phyloP scores from a whole-genome alignment of 2,329 filamentous ascomycete genomes.

The Neofusicoccum parvum region DNA sequence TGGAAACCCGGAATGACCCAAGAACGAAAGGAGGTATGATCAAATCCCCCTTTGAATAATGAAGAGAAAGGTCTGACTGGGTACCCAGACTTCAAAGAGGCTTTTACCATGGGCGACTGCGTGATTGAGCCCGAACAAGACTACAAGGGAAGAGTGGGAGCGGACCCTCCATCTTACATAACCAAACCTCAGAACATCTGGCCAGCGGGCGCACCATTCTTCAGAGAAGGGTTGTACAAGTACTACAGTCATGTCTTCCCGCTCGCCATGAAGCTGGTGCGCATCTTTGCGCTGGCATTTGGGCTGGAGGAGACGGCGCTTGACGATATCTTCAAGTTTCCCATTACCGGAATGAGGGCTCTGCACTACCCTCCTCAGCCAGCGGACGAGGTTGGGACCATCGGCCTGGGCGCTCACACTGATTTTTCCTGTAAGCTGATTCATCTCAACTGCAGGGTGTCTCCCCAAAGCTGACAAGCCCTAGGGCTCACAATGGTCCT shows the following conservation, averaged over 20 bases:
- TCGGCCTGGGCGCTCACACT: conserved; percentile 26
- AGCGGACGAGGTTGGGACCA: conserved; percentile 16
- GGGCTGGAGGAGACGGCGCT: conserved; percentile 36
- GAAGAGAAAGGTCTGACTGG: neutral
- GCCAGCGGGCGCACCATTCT: conserved; percentile 36
- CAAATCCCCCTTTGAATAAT: neutral
- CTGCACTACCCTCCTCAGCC: conserved; percentile 26
- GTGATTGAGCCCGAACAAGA: conserved; percentile 42
- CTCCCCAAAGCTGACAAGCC: neutral
- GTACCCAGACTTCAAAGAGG: conserved; percentile 33
- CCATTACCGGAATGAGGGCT: conserved; percentile 35
- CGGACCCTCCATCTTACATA: neutral
- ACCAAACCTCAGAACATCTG: conserved; percentile 34
- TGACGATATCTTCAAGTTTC: conserved; percentile 35
- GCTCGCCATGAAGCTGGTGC: conserved; percentile 37
- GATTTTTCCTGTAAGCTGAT: conserved; percentile 23
- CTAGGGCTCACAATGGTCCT: conserved; percentile 24
- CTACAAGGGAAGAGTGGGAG: conserved; percentile 21
- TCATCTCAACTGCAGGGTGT: conserved; percentile 27
- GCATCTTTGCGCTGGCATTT: conserved; percentile 33
- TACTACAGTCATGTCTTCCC: conserved; percentile 38
- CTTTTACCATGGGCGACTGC: conserved; percentile 44
- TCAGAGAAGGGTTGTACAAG: conserved; percentile 32
- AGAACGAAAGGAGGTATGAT: conserved; percentile 11
- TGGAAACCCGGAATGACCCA: conserved; percentile 7